A percentile compares a stretch with the other conserved stretches of the same genome.
Conservation (phyloP, 805 yeast genomes). For the Isabelozyma pseudorhagii region DNA sequence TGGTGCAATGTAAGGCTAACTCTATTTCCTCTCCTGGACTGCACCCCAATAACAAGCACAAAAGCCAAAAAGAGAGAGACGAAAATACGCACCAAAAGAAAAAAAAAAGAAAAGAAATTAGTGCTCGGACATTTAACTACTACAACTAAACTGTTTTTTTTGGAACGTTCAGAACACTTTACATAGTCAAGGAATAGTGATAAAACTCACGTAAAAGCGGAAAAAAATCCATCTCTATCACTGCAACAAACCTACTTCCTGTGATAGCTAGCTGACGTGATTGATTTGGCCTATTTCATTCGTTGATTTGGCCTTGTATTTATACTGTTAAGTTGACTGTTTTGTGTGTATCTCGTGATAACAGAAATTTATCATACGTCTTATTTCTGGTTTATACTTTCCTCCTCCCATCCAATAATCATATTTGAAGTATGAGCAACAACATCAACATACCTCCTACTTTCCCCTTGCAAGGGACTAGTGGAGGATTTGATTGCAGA, state of each 20-base stretch:
- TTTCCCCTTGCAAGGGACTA: constrained; percentile 30
- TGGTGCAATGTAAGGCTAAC: not conserved
- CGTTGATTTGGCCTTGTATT: not conserved
- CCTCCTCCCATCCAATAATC: not conserved
- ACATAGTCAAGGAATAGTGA: too few relatives aligned
- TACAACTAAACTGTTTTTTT: too few relatives aligned
- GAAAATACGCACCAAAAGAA: not conserved
- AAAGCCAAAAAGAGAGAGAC: not conserved
- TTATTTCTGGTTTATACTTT: too few relatives aligned
- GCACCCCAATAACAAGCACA: too few relatives aligned
- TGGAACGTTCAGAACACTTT: too few relatives aligned
- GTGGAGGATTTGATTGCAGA: constrained; percentile 29
- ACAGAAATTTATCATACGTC: too few relatives aligned
- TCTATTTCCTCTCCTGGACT: not conserved
- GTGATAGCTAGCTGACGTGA: not conserved
- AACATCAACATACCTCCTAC: constrained; percentile 21
- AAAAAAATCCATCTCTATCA: too few relatives aligned
- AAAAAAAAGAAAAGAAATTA: too few relatives aligned
- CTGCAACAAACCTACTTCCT: not conserved
- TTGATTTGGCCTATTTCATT: not conserved
- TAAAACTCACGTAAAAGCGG: too few relatives aligned
- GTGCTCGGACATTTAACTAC: too few relatives aligned
- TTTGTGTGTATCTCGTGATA: not conserved
- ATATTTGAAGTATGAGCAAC: not conserved
- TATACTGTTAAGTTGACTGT: not conserved